Evolutionary conservation across 805 yeast species (phyloP).

Genomic region (Sungouiella thailandica): DNA sequence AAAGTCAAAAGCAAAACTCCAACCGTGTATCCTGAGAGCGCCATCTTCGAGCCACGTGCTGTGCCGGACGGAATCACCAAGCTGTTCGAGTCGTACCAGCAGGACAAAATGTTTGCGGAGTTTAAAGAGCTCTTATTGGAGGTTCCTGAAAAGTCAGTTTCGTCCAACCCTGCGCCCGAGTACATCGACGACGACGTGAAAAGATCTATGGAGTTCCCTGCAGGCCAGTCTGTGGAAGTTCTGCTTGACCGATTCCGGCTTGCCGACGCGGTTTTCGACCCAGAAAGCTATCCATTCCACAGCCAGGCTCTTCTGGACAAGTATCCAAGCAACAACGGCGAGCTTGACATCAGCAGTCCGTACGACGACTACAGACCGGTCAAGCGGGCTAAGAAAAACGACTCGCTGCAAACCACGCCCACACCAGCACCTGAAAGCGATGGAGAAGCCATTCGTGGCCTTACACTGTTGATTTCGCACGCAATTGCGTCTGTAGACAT

Average conservation of each 20-base stretch:
- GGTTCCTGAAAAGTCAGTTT: conserved; percentile 40
- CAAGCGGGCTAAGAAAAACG: conserved; percentile 50
- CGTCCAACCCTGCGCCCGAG: conserved; percentile 16
- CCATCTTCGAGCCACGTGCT: conserved; percentile 17
- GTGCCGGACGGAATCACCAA: conserved; percentile 33
- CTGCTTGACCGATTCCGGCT: conserved; percentile 56
- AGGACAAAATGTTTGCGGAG: conserved; percentile 55
- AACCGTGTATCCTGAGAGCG: conserved; percentile 27
- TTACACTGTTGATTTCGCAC: conserved; percentile 57
- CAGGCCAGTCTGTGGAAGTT: conserved; percentile 63
- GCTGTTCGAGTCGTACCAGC: conserved; percentile 54
- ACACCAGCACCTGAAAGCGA: conserved; percentile 14
- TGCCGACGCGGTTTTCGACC: conserved; percentile 72
- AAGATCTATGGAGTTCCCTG: conserved; percentile 68
- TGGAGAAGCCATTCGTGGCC: conserved; percentile 33
- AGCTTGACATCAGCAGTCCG: conserved; percentile 40
- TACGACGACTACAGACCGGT: conserved; percentile 68
- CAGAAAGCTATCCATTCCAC: conserved; percentile 39
- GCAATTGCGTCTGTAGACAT: conserved; percentile 63
- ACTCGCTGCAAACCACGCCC: conserved; percentile 29
- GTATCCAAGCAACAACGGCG: conserved; percentile 48
- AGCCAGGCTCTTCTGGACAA: conserved; percentile 17
- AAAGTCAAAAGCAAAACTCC: conserved; percentile 44
- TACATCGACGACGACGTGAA: conserved; percentile 25
- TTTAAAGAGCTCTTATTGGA: conserved; percentile 69